Conservation (phyloP, 345 rosid species). For the Eucalyptus tenuipes region DNA sequence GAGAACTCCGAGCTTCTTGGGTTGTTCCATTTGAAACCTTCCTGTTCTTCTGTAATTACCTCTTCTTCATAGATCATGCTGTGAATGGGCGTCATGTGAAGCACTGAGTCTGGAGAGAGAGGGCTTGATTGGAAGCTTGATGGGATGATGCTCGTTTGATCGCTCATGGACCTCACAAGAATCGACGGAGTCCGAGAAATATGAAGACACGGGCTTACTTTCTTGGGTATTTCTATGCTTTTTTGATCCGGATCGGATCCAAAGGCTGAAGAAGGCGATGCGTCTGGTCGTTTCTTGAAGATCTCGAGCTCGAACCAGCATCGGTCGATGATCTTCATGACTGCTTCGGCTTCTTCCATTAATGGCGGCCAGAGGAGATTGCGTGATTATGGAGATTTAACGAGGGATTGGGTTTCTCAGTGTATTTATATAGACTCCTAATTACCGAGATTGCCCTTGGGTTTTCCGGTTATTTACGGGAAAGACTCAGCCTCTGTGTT, state of each 20-base stretch:
- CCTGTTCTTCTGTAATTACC: background rate
- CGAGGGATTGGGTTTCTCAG: background rate
- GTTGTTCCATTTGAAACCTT: background rate
- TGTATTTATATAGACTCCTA: background rate
- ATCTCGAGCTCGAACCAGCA: slow-evolving; percentile 36
- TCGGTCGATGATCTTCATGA: slow-evolving; percentile 26
- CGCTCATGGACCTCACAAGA: slow-evolving; percentile 39
- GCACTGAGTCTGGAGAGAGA: slow-evolving; percentile 39
- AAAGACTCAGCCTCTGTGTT: background rate
- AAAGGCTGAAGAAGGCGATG: background rate
- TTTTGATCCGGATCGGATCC: background rate
- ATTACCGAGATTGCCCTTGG: background rate
- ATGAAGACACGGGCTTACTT: background rate
- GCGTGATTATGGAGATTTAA: background rate
- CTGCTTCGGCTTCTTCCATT: slow-evolving; percentile 17
- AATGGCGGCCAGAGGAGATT: background rate
- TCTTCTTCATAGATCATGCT: slow-evolving; percentile 2
- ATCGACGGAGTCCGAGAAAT: slow-evolving; percentile 1
- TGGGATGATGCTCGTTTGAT: slow-evolving; percentile 15
- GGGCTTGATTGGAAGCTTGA: background rate
- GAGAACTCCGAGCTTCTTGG: background rate
- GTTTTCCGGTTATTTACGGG: background rate
- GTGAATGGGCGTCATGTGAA: slow-evolving; percentile 1
- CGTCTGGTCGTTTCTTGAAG: slow-evolving; percentile 8
- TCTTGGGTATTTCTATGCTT: slow-evolving; percentile 4